phyloP scores from a whole-genome alignment of 73 alveolate genomes.

The Breviolum minutum region DNA sequence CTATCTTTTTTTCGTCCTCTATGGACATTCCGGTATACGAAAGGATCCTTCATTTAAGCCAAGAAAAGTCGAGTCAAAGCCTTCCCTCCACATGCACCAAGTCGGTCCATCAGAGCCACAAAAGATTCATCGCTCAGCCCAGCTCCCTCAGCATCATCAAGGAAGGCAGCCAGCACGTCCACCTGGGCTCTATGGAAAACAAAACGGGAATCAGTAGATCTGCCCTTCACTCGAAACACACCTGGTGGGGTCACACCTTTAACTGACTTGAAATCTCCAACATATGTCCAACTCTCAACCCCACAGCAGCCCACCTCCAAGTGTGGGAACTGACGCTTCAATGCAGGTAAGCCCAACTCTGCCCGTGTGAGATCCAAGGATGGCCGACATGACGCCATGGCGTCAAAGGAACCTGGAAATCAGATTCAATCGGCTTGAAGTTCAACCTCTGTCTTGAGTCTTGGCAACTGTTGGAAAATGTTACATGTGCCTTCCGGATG shows the following conservation, averaged over 20 bases:
- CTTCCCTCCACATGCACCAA: neutral
- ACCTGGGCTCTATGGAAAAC: neutral
- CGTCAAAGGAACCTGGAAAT: neutral
- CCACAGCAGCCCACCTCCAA: constrained; percentile 3
- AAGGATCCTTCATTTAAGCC: no score
- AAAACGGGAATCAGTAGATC: neutral
- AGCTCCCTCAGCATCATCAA: constrained; percentile 37
- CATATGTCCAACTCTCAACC: neutral
- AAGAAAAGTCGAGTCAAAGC: neutral
- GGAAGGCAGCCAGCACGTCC: constrained; percentile 67
- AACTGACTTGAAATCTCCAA: neutral
- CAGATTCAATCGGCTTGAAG: neutral
- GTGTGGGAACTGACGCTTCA: constrained; percentile 77
- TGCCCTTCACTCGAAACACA: neutral
- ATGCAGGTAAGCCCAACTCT: constrained; percentile 52
- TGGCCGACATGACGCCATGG: neutral
- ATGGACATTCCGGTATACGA: no score
- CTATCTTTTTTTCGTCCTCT: no score
- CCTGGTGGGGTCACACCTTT: neutral
- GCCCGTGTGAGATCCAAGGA: constrained; percentile 49
- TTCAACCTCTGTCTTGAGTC: neutral
- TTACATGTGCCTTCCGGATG: neutral
- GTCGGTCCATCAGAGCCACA: constrained; percentile 43
- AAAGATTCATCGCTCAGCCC: constrained; percentile 55
- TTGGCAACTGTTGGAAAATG: neutral